phyloP scores from a whole-genome alignment of 176 grass and related monocot species.

The Ananas comosus region DNA sequence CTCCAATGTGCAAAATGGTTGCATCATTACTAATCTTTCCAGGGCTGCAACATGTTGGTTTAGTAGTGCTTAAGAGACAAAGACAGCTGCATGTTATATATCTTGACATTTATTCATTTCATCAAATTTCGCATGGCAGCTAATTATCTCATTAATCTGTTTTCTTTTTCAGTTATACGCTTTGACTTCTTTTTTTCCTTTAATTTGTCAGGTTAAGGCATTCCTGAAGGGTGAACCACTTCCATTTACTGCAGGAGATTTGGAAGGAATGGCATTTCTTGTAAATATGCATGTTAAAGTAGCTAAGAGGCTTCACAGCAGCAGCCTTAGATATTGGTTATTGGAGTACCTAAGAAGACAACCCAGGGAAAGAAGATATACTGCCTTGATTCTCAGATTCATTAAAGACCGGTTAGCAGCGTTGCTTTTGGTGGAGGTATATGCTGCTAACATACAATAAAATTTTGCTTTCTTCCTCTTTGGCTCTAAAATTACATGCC shows the following conservation, averaged over 20 bases:
- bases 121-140: too few relatives aligned
- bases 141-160: too few relatives aligned
- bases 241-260: constrained; percentile 69
- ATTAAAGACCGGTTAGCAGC: constrained; percentile 57
- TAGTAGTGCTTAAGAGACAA: too few relatives aligned
- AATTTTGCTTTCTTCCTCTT: constrained; percentile 12
- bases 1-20: too few relatives aligned
- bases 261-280: constrained; percentile 71
- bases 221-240: constrained; percentile 73
- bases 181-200: constrained; percentile 6
- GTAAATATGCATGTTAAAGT: constrained; percentile 79
- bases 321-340: constrained; percentile 77
- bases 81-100: too few relatives aligned
- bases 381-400: constrained; percentile 67
- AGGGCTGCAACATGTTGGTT: too few relatives aligned
- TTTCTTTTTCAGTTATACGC: not conserved
- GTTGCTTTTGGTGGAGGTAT: constrained; percentile 79
- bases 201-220: constrained; percentile 63
- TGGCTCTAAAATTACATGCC: constrained; percentile 6
- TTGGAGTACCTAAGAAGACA: constrained; percentile 88
- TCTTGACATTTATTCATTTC: too few relatives aligned
- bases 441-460: not conserved
- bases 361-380: constrained; percentile 48
- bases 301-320: constrained; percentile 58
- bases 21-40: too few relatives aligned